Percentiles rank a stretch among this genome's conserved stretches.
Evolutionary conservation across 2,329 filamentous ascomycete genomes (phyloP).

Genomic region (Phialophora macrospora): DNA sequence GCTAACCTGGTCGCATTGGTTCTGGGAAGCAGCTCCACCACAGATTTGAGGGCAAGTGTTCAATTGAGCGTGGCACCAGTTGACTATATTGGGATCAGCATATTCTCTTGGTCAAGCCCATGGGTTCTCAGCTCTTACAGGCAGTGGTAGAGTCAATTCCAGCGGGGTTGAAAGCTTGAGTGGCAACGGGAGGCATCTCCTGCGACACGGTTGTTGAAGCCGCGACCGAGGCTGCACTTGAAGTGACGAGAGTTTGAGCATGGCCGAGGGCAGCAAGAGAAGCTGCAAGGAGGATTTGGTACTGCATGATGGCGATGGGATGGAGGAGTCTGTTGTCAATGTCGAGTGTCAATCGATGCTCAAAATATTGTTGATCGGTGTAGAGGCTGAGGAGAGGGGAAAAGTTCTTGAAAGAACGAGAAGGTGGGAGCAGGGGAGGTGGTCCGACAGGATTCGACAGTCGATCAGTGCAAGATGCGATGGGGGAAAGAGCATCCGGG

Average conservation of each 20-base stretch:
- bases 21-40: conserved; percentile 54
- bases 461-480: conserved; percentile 13
- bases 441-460: conserved; percentile 18
- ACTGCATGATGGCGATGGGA: conserved; percentile 36
- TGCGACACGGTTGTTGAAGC: conserved; percentile 39
- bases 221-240: conserved; percentile 37
- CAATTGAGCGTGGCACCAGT: conserved; percentile 64
- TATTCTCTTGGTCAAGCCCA: conserved; percentile 8
- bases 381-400: conserved; percentile 17
- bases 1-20: conserved; percentile 65
- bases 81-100: conserved; percentile 42
- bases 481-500: conserved; percentile 12
- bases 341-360: conserved; percentile 33
- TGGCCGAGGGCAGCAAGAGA: conserved; percentile 30
- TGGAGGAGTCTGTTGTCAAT: conserved; percentile 27
- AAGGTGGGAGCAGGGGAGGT: conserved; percentile 18
- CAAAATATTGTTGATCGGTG: conserved; percentile 25
- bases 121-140: conserved; percentile 31
- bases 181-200: conserved; percentile 37
- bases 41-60: conserved; percentile 67
- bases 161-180: conserved; percentile 34
- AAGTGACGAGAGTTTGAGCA: conserved; percentile 36
- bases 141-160: conserved; percentile 26
- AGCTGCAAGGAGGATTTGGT: conserved; percentile 35
- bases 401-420: conserved; percentile 14